phyloP scores from a whole-genome alignment of 2,329 filamentous ascomycete genomes.

The Hypoxylon sp. region DNA sequence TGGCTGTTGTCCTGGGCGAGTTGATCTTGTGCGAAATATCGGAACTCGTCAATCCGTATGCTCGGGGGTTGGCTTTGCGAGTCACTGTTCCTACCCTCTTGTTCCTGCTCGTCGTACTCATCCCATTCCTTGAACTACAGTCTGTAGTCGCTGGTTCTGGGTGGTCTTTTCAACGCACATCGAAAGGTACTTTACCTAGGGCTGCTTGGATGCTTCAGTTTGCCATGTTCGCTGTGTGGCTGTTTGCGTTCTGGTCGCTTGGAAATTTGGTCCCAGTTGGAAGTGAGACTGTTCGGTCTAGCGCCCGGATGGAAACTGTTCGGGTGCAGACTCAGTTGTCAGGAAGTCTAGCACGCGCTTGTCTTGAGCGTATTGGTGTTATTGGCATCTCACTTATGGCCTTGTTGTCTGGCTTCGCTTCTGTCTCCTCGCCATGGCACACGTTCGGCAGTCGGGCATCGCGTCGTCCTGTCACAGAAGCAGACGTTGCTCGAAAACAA shows the following conservation, averaged over 20 bases:
- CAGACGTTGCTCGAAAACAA: slow-evolving; percentile 79
- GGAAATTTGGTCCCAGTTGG: slow-evolving; percentile 67
- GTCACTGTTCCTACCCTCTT: slow-evolving; percentile 76
- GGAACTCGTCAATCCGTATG: slow-evolving; percentile 73
- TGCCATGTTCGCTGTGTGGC: slow-evolving; percentile 71
- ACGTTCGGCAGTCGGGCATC: slow-evolving; percentile 72
- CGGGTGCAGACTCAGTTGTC: slow-evolving; percentile 51
- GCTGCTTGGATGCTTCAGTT: slow-evolving; percentile 71
- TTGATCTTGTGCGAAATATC: slow-evolving; percentile 86
- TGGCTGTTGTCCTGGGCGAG: slow-evolving; percentile 80
- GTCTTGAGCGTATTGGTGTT: slow-evolving; percentile 77
- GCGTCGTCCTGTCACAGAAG: slow-evolving; percentile 71
- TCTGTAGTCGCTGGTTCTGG: slow-evolving; percentile 66
- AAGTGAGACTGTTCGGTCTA: slow-evolving; percentile 54
- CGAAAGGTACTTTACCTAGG: slow-evolving; percentile 64
- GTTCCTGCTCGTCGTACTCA: slow-evolving; percentile 75
- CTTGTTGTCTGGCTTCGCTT: slow-evolving; percentile 85
- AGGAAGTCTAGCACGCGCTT: slow-evolving; percentile 59
- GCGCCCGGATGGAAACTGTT: slow-evolving; percentile 49
- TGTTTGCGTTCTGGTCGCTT: slow-evolving; percentile 79
- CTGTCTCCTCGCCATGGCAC: slow-evolving; percentile 88
- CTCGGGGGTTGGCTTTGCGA: slow-evolving; percentile 72
- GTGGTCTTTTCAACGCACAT: slow-evolving; percentile 68
- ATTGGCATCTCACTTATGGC: slow-evolving; percentile 90
- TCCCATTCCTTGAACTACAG: slow-evolving; percentile 82